These are phyloP conservation scores for Eucalyptus cloeziana DNA, from an alignment of 345 rosid species.

Conservation along the genomic window DNA sequence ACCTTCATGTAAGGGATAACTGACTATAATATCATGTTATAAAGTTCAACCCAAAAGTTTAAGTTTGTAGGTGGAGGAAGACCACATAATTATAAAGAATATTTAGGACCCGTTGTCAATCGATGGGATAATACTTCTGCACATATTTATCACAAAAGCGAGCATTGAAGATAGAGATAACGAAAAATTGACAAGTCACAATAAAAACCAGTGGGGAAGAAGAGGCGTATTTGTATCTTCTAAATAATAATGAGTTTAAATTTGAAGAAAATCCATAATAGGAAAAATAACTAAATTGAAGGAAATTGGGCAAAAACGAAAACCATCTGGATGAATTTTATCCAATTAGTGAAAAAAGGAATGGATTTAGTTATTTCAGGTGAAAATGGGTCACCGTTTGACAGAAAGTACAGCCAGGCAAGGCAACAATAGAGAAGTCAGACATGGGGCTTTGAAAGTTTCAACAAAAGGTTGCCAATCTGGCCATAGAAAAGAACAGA, in stretches of 20 bases:
- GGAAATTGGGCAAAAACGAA: not conserved
- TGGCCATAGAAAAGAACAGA: not conserved
- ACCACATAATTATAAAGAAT: no score
- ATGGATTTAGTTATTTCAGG: not conserved
- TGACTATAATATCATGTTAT: accelerated
- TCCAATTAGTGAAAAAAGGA: not conserved
- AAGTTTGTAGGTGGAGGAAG: accelerated
- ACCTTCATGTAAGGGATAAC: no score
- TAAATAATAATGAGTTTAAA: not conserved
- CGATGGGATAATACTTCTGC: no score
- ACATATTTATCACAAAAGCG: not conserved
- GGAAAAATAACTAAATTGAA: not conserved
- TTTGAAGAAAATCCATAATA: not conserved
- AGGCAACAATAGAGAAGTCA: not conserved
- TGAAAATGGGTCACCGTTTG: not conserved
- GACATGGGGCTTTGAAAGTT: not conserved
- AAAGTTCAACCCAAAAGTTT: accelerated
- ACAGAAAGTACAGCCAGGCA: not conserved
- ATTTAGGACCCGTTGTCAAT: no score
- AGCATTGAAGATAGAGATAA: not conserved
- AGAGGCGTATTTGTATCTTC: not conserved
- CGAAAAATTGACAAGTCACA: not conserved
- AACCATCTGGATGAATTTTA: not conserved
- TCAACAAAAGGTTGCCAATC: not conserved
- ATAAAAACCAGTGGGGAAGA: not conserved